Conservation (phyloP, 805 yeast genomes). For the Hyphopichia homilentoma region DNA sequence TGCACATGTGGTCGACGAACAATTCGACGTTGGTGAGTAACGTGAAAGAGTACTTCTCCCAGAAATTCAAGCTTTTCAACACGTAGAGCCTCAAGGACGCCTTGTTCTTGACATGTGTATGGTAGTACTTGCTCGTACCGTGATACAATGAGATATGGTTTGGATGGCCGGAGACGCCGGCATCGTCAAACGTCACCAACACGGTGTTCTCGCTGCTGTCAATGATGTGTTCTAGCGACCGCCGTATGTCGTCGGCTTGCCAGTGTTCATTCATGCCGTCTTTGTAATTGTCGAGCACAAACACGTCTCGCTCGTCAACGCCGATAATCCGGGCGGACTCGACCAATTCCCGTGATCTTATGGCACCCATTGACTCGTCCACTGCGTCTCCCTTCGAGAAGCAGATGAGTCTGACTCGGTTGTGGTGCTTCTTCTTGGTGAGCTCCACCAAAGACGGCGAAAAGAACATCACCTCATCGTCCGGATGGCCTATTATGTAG, state of each 20-base stretch:
- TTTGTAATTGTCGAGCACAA: constrained; percentile 40
- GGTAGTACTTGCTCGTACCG: constrained; percentile 42
- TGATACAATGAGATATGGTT: constrained; percentile 69
- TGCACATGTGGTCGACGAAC: constrained; percentile 34
- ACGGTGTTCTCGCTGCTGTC: constrained; percentile 20
- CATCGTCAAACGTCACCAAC: constrained; percentile 73
- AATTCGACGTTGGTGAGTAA: constrained; percentile 39
- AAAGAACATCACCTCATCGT: constrained; percentile 97
- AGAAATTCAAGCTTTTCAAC: constrained; percentile 33
- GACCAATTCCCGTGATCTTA: constrained; percentile 57
- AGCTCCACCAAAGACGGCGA: constrained; percentile 67
- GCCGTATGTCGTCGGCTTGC: constrained; percentile 46
- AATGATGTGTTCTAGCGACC: constrained; percentile 28
- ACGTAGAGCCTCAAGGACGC: constrained; percentile 19
- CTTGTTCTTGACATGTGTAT: constrained; percentile 7
- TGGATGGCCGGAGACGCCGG: constrained; percentile 84
- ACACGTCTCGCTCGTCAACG: constrained; percentile 36
- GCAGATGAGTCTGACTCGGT: constrained; percentile 58
- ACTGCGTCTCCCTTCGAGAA: constrained; percentile 67
- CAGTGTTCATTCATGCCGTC: constrained; percentile 73
- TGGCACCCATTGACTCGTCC: constrained; percentile 65
- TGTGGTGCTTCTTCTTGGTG: constrained; percentile 43
- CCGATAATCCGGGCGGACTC: constrained; percentile 56
- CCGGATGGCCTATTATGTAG: constrained; percentile 89
- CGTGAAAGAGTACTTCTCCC: constrained; percentile 50